Base-by-base conservation (phyloP, 1,284 basidiomycete species). In the Sporisorium sorghi region DNA sequence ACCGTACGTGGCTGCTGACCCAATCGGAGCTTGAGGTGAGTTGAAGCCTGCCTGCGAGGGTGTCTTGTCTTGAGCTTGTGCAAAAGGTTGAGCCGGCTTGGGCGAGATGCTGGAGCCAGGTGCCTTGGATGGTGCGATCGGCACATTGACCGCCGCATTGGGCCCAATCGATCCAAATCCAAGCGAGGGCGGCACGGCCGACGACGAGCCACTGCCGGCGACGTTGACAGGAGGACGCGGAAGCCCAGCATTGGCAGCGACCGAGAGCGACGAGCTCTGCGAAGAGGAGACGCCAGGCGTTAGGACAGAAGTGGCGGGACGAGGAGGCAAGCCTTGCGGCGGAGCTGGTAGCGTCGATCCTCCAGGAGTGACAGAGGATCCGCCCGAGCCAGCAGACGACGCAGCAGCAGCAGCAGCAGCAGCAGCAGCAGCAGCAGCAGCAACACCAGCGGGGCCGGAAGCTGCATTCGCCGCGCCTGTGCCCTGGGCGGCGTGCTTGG, bases 251-350 rank as follows among this genome's bases (percentile, higher is more conserved):
- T 71, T 73, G 39, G 75, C 70, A 15, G 75, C 62, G 12, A 69
- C 61, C 15, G 71, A 69, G 11, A 64, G 59, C 7, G 70, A 73
- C 35, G 75, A 74, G 26, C 57, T 48, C 19, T 74, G 70, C 49
- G 70, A 71, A 1, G 62, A 53, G 3, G 55, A 50, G 28, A 63
- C 63, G 10, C 56, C 39, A 15, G 76, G 62, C 39, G 74, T 73
- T 43, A 72, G 35, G 11, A 78, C 74, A 42, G 70, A 56, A 23
- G 68, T 73, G 15, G 71, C 61, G 8, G 77, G 79, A 9, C 79
- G 66, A 48, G 77, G 73, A 26, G 77, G 79, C 59, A 79, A 54
- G 11, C 79, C 77, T 46, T 78, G 76, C 19, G 78, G 77, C 10
- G 78, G 77, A 17, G 79, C 76, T 12, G 79, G 79, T 44, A 79